These are phyloP conservation scores for Ophiosphaerella herpotricha DNA, from an alignment of 2,329 filamentous ascomycete species.

Conservation along the genomic window DNA sequence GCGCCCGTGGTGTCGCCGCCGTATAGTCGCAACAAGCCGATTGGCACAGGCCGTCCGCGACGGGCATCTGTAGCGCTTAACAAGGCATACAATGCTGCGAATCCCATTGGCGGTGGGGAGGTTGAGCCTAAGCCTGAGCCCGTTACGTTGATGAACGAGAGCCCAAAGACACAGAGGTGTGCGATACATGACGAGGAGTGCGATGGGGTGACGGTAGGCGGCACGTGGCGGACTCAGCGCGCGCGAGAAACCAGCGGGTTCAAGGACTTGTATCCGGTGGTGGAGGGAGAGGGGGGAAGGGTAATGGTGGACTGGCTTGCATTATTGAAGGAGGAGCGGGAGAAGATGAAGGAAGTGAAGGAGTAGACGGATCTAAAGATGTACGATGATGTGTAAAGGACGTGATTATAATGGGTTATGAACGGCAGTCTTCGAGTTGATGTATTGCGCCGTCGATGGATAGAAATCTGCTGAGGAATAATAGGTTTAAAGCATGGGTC, in stretches of 20 bases:
- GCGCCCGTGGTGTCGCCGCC: neutral
- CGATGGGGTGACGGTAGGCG: slow-evolving; percentile 16
- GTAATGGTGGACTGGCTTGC: slow-evolving; percentile 32
- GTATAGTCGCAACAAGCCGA: slow-evolving; percentile 3
- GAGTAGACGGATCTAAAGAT: neutral
- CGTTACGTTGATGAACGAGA: too few relatives aligned
- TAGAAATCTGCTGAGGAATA: neutral
- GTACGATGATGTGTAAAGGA: neutral
- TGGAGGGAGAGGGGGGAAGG: slow-evolving; percentile 12
- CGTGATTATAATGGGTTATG: neutral
- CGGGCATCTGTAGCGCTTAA: slow-evolving; percentile 23
- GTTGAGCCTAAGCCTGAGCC: too few relatives aligned
- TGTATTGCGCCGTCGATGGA: neutral
- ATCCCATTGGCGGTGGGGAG: neutral
- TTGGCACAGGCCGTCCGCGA: slow-evolving; percentile 17
- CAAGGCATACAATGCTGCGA: slow-evolving; percentile 17
- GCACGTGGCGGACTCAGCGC: slow-evolving; percentile 16
- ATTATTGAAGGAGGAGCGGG: slow-evolving; percentile 24
- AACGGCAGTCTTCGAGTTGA: too few relatives aligned
- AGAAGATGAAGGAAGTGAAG: neutral
- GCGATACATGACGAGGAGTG: slow-evolving; percentile 24
- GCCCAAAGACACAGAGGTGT: slow-evolving; percentile 8
- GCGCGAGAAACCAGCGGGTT: slow-evolving; percentile 12
- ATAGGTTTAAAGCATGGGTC: slow-evolving; percentile 24
- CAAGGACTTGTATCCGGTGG: slow-evolving; percentile 19